Percentiles rank a stretch among this genome's conserved stretches.
phyloP scores from a whole-genome alignment of 1,139 yeast species.

The Kodamaea ohmeri region DNA sequence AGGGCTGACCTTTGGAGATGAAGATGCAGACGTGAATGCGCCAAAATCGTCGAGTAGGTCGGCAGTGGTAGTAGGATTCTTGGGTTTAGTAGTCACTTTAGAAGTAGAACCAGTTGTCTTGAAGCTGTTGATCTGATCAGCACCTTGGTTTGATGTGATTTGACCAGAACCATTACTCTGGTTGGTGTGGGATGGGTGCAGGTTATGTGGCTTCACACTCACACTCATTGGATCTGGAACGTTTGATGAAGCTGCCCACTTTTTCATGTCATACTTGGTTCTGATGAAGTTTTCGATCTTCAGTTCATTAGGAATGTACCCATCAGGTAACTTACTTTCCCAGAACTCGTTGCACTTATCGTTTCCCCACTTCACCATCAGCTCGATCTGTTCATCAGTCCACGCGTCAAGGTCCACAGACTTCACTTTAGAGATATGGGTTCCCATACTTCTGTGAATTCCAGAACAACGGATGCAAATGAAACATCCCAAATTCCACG shows the following conservation, averaged over 20 bases:
- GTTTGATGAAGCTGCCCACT: slow-evolving; percentile 62
- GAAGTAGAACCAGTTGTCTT: too few species aligned
- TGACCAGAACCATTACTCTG: too few species aligned
- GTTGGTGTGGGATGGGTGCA: not conserved
- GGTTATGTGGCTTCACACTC: slow-evolving; percentile 25
- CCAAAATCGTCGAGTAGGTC: slow-evolving; percentile 41
- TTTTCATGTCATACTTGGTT: slow-evolving; percentile 85
- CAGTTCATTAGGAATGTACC: slow-evolving; percentile 77
- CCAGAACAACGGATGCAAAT: slow-evolving; percentile 93
- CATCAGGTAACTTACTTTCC: slow-evolving; percentile 74
- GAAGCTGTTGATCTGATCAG: too few species aligned
- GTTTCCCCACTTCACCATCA: slow-evolving; percentile 87
- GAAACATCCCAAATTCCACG: slow-evolving; percentile 92
- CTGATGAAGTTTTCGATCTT: slow-evolving; percentile 87
- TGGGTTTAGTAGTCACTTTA: too few species aligned
- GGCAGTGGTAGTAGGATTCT: not conserved
- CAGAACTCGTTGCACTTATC: slow-evolving; percentile 70
- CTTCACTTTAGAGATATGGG: slow-evolving; percentile 83
- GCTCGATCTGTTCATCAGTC: slow-evolving; percentile 88
- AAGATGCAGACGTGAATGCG: slow-evolving; percentile 30
- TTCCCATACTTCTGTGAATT: slow-evolving; percentile 91
- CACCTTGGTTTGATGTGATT: too few species aligned
- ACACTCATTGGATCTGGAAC: slow-evolving; percentile 56
- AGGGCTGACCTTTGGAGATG: slow-evolving; percentile 10
- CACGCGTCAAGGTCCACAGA: slow-evolving; percentile 94